Percentiles rank a stretch among this genome's conserved stretches.
These are phyloP conservation scores for Crithidia brevicula DNA, from an alignment of 208 protist genomes.

Conservation along the genomic window DNA sequence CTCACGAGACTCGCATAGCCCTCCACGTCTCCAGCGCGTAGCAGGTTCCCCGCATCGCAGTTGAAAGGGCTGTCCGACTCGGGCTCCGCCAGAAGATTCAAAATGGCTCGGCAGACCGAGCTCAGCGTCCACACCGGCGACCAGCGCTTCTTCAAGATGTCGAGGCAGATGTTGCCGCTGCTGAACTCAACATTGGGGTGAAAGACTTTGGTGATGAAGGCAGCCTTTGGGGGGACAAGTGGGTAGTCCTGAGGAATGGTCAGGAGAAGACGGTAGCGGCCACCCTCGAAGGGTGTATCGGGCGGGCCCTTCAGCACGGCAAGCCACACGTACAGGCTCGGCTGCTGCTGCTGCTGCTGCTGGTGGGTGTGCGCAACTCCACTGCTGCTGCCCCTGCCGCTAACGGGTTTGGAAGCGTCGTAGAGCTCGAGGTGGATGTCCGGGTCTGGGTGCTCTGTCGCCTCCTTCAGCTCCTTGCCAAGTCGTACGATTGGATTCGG, in stretches of 20 bases:
- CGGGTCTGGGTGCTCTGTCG: constrained; percentile 41
- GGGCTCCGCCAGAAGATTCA: constrained; percentile 78
- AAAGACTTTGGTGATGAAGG: constrained; percentile 89
- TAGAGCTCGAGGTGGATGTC: constrained; percentile 58
- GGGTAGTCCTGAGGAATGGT: constrained; percentile 86
- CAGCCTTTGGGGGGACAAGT: constrained; percentile 75
- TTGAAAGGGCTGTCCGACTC: constrained; percentile 88
- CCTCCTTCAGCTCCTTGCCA: constrained; percentile 65
- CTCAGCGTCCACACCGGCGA: constrained; percentile 90
- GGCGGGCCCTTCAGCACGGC: constrained; percentile 70
- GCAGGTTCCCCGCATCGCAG: constrained; percentile 92
- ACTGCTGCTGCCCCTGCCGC: not conserved
- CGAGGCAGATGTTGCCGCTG: constrained; percentile 88
- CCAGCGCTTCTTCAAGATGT: constrained; percentile 92
- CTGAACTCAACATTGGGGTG: constrained; percentile 93
- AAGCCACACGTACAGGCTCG: constrained; percentile 62
- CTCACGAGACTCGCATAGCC: constrained; percentile 72
- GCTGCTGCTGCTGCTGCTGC: not conserved
- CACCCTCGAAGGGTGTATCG: constrained; percentile 83
- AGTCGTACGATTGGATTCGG: constrained; percentile 52
- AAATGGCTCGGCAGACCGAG: constrained; percentile 86
- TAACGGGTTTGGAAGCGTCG: constrained; percentile 9
- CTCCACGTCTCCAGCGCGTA: constrained; percentile 69
- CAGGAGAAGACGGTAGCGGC: constrained; percentile 68
- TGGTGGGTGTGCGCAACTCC: not conserved